Conservation (phyloP, 331 rosid genomes). For the Pyracantha coccinea region DNA sequence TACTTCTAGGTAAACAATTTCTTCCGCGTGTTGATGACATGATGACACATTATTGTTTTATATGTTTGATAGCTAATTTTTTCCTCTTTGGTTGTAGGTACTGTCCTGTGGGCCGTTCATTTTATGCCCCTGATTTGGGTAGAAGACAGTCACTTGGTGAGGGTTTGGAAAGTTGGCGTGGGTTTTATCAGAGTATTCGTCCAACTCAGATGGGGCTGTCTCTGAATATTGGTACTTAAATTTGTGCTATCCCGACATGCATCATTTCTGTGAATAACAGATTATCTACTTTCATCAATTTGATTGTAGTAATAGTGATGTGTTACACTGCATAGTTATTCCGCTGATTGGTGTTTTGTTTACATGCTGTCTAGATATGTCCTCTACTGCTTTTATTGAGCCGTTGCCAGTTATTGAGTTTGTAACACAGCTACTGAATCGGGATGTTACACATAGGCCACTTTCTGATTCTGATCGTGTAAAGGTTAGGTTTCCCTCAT, state of each 20-base stretch:
- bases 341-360: not conserved
- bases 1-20: slow-evolving; percentile 49
- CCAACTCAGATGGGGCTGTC: slow-evolving; percentile 98
- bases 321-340: not conserved
- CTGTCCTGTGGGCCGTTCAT: slow-evolving; percentile 87
- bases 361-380: slow-evolving; percentile 63
- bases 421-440: slow-evolving; percentile 66
- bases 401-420: slow-evolving; percentile 87
- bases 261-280: not conserved
- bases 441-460: slow-evolving; percentile 71
- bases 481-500: slow-evolving; percentile 45
- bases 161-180: slow-evolving; percentile 99
- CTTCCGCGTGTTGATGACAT: too few species aligned
- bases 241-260: not conserved
- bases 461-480: slow-evolving; percentile 88
- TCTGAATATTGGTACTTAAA: slow-evolving; percentile 58
- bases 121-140: slow-evolving; percentile 78
- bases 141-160: slow-evolving; percentile 86
- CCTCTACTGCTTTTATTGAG: slow-evolving; percentile 92
- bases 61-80: too few species aligned
- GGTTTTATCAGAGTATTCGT: slow-evolving; percentile 94
- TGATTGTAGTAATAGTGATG: not conserved
- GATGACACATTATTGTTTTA: too few species aligned
- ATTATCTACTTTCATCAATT: not conserved
- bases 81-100: slow-evolving; percentile 35